Evolutionary conservation across 306 rosid species (phyloP).

Genomic region (Quercus berberidifolia): DNA sequence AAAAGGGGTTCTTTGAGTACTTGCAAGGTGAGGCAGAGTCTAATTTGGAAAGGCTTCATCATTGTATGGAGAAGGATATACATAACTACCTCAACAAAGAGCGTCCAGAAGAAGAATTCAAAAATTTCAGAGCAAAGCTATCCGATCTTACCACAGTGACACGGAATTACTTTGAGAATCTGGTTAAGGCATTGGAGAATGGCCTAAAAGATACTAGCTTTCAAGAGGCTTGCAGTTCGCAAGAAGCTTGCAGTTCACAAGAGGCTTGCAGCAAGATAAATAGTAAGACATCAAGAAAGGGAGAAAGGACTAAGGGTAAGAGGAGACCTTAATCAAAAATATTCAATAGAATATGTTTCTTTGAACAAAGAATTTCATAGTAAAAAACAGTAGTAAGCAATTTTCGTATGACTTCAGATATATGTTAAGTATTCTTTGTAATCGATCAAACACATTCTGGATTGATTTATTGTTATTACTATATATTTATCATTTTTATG

Average conservation of each 20-base stretch:
- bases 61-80: constrained; percentile 80
- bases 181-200: constrained; percentile 50
- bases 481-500: too few relatives aligned
- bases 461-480: too few relatives aligned
- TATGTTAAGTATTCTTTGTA: too few relatives aligned
- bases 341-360: too few relatives aligned
- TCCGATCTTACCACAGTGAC: constrained; percentile 71
- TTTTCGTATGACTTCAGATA: too few relatives aligned
- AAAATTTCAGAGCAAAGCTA: constrained; percentile 79
- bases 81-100: constrained; percentile 50
- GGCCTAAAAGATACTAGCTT: constrained; percentile 48
- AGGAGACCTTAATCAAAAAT: background rate
- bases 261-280: background rate
- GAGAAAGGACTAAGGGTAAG: background rate
- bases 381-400: too few relatives aligned
- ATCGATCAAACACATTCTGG: too few relatives aligned
- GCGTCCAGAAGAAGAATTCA: constrained; percentile 59
- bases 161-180: constrained; percentile 51
- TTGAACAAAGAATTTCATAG: too few relatives aligned
- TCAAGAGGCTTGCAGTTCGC: constrained; percentile 25
- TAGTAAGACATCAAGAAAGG: background rate
- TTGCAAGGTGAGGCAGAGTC: constrained; percentile 84
- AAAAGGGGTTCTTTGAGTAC: constrained; percentile 65
- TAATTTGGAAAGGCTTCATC: constrained; percentile 74
- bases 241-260: background rate